Evolutionary conservation across 495 filamentous ascomycete genomes (phyloP).

Genomic region (Aspergillus indologenus): DNA sequence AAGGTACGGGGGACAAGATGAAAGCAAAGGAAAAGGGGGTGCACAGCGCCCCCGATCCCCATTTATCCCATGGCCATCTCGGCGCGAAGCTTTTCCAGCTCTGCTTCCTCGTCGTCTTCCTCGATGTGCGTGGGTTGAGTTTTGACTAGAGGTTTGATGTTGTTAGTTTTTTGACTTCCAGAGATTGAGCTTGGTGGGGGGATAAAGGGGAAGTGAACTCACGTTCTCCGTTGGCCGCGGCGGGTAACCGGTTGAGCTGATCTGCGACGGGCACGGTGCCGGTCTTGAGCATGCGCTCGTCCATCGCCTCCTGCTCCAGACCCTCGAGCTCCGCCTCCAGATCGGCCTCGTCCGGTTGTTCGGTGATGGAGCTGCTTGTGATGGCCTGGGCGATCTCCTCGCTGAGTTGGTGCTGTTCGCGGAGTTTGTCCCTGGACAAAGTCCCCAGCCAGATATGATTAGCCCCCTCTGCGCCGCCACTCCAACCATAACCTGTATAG

Average conservation of each 20-base stretch:
- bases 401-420: conserved; percentile 87
- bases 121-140: conserved; percentile 53
- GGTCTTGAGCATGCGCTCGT: conserved; percentile 89
- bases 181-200: no score
- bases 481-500: neutral
- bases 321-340: conserved; percentile 73
- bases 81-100: conserved; percentile 87
- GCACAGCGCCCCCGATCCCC: neutral
- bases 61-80: conserved; percentile 83
- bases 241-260: conserved; percentile 68
- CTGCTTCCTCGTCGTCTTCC: conserved; percentile 92
- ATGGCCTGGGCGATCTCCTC: conserved; percentile 89
- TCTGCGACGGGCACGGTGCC: conserved; percentile 72
- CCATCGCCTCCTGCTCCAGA: conserved; percentile 83
- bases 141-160: conserved; percentile 11
- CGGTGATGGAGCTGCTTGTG: conserved; percentile 63
- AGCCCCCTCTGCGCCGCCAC: neutral
- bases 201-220: conserved; percentile 38
- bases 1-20: neutral
- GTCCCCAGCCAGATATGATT: neutral
- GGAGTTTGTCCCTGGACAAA: conserved; percentile 84
- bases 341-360: conserved; percentile 80
- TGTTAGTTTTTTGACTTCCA: no score
- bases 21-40: conserved; percentile 6
- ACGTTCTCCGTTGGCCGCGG: conserved; percentile 70